Conservation (phyloP, 176 grass and related monocot species). For the Rhynchospora pubera region DNA sequence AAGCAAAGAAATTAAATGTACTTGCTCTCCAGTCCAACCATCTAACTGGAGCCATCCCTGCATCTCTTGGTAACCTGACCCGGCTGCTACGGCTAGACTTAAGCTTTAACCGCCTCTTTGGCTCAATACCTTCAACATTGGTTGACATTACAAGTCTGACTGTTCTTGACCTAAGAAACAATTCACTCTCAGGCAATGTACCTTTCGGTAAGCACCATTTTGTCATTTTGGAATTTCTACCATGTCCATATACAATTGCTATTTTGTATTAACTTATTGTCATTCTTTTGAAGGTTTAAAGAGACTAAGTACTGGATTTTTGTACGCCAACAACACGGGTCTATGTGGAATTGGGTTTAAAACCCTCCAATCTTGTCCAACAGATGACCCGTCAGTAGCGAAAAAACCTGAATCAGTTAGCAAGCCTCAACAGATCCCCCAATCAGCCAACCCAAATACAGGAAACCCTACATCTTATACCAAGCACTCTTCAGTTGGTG, state of each 20-base stretch:
- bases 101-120: slow-evolving; percentile 68
- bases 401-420: slow-evolving; percentile 66
- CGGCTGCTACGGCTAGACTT: slow-evolving; percentile 61
- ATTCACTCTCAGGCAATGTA: slow-evolving; percentile 67
- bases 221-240: background rate
- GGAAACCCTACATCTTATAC: slow-evolving; percentile 23
- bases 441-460: slow-evolving; percentile 22
- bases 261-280: background rate
- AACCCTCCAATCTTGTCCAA: slow-evolving; percentile 42
- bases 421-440: slow-evolving; percentile 45
- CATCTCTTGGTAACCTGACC: slow-evolving; percentile 46
- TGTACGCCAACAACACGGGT: slow-evolving; percentile 55
- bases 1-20: slow-evolving; percentile 54
- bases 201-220: slow-evolving; percentile 45
- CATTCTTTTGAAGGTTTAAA: slow-evolving; percentile 41
- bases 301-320: slow-evolving; percentile 45
- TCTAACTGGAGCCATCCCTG: slow-evolving; percentile 65
- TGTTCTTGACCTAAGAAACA: slow-evolving; percentile 54
- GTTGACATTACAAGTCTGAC: slow-evolving; percentile 37
- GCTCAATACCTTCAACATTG: slow-evolving; percentile 70
- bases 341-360: slow-evolving; percentile 58
- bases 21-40: slow-evolving; percentile 73
- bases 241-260: background rate
- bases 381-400: slow-evolving; percentile 22
- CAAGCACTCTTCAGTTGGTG: slow-evolving; percentile 29